Evolutionary conservation across 78 protist genomes (phyloP), one percentile per base, ranked within the genome.

Genomic region (Emiliania huxleyi): DNA sequence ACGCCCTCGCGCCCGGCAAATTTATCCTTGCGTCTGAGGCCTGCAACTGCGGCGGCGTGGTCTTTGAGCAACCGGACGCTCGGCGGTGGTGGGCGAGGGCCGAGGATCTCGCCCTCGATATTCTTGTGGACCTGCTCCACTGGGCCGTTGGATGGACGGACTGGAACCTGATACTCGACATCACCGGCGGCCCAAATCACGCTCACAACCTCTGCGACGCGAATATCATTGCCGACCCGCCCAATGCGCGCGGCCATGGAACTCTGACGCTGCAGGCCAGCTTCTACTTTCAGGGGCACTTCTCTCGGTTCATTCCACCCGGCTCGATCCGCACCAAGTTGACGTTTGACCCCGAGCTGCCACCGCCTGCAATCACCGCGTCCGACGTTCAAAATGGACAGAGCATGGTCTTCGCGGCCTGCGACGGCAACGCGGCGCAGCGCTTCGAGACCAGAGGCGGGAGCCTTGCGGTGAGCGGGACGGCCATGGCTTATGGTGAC

Each of bases 81-180:
- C 1, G 26, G 85, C 2, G 46, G 15, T 77, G 85, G 85, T 77
- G 85, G 85, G 15, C 29, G 2, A 45, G 85, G 2, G 85, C 85
- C 1, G 85, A 91, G 87, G 3, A 1, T 43, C 89, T 90, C 40
- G 94, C 84, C 23, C 55, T 46, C 73, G 94, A 93, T 18, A 93
- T 93, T 12, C 43, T 91, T 21, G 93, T 33, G 11, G 94, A 93
- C 90, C 87, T 93, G 15, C 0, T 4, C 21, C 0, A 19, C 69
- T 40, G 94, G 69, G 42, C 94, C 8, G 11, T 25, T 21, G 94
- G 94, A n/a, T 93, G 94, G 94, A 92, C 91, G 42, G 94, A 93
- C 69, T 93, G 94, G 94, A 93, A 93, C 12, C 43, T 93, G 33
- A 1, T 84, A n/a, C 37, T 93, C 23, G 56, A 69, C 49, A 19